Evolutionary conservation across 106 monocot genomes (phyloP).

Genomic region (Allium cepa): DNA sequence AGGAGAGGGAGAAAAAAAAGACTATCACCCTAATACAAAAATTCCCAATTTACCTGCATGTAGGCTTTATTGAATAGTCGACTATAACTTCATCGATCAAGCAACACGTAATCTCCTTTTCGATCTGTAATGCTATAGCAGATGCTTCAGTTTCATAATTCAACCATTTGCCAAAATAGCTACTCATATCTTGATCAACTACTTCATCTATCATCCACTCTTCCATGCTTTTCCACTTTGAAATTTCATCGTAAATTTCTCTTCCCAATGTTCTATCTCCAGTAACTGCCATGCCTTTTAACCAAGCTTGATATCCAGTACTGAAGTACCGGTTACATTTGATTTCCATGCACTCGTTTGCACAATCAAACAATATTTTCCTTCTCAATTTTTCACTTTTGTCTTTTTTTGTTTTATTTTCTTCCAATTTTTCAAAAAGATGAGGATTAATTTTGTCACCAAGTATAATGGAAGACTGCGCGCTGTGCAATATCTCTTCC

Average conservation of each 20-base stretch:
- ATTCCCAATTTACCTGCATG: too few species aligned
- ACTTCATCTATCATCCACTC: slow-evolving; percentile 86
- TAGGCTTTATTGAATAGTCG: slow-evolving; percentile 18
- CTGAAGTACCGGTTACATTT: slow-evolving; percentile 45
- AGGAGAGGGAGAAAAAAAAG: too few species aligned
- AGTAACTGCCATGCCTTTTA: slow-evolving; percentile 28
- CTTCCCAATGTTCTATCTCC: slow-evolving; percentile 24
- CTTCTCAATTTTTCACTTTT: slow-evolving; percentile 27
- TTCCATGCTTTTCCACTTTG: slow-evolving; percentile 43
- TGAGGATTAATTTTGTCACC: slow-evolving; percentile 21
- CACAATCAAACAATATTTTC: slow-evolving; percentile 68
- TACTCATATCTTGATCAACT: slow-evolving; percentile 85
- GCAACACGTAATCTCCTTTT: slow-evolving; percentile 25
- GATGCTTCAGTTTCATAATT: slow-evolving; percentile 71
- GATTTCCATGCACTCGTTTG: slow-evolving; percentile 47
- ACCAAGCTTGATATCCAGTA: slow-evolving; percentile 50
- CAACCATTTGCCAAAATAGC: slow-evolving; percentile 61
- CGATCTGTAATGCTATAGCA: slow-evolving; percentile 41
- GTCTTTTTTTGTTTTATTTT: slow-evolving; percentile 11
- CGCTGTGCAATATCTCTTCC: slow-evolving; percentile 19
- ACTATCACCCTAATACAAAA: too few species aligned
- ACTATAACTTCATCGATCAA: slow-evolving; percentile 63
- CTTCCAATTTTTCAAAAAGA: slow-evolving; percentile 50
- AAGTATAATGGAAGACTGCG: not conserved
- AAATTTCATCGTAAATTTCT: slow-evolving; percentile 48